Conservation (phyloP, 352 stramenopile genomes). For the Phytophthora idaei region DNA sequence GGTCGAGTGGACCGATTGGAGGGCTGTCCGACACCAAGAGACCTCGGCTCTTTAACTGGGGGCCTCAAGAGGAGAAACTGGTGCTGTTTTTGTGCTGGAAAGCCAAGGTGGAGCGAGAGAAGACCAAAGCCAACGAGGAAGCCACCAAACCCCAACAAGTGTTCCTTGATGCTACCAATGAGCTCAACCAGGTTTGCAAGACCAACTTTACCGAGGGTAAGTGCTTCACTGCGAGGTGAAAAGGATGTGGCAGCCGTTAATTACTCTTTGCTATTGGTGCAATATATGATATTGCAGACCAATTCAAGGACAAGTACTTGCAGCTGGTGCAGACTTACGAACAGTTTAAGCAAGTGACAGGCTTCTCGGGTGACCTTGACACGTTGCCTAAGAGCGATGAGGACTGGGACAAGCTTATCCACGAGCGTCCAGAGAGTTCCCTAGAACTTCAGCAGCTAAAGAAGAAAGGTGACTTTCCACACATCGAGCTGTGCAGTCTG, state of each 20-base stretch:
- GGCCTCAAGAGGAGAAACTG: conserved; percentile 29
- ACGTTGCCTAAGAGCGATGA: conserved; percentile 3
- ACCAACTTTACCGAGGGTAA: conserved; percentile 20
- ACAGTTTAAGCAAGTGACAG: conserved; percentile 29
- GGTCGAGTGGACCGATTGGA: conserved; percentile 1
- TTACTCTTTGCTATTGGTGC: background rate
- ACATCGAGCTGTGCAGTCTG: conserved; percentile 29
- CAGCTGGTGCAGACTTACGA: conserved; percentile 33
- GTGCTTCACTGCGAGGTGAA: background rate
- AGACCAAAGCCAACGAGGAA: conserved; percentile 13
- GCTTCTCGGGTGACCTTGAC: conserved; percentile 18
- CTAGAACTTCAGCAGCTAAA: conserved; percentile 24
- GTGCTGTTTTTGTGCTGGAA: conserved; percentile 37
- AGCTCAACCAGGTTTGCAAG: conserved; percentile 34
- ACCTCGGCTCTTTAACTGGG: conserved; percentile 1
- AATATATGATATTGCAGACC: conserved; percentile 16
- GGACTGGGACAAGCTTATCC: conserved; percentile 33
- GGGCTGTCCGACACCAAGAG: conserved; percentile 16
- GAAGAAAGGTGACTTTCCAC: conserved; percentile 24
- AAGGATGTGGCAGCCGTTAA: background rate
- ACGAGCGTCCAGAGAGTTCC: conserved; percentile 17
- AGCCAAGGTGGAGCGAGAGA: conserved; percentile 19
- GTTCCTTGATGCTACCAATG: conserved; percentile 25
- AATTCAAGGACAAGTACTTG: conserved; percentile 39
- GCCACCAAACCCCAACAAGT: conserved; percentile 17